A percentile compares a stretch with the other conserved stretches of the same genome.
Conservation (phyloP, 2,329 filamentous ascomycete species). For the Pyrenochaeta sp. region DNA sequence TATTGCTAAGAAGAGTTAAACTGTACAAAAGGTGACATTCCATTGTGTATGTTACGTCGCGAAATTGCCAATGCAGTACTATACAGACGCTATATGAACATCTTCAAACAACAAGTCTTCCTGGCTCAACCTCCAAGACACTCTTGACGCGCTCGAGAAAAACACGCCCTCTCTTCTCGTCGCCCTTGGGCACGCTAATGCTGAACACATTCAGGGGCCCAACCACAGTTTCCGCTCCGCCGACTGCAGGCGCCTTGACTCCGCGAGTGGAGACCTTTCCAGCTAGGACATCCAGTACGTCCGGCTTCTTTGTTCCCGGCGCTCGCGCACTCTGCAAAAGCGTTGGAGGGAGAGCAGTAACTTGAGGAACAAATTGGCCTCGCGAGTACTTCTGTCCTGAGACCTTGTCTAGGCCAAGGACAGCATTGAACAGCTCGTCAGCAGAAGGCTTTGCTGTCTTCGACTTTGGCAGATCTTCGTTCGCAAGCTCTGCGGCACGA, state of each 20-base stretch:
- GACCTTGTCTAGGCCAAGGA: constrained; percentile 74
- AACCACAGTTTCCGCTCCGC: constrained; percentile 44
- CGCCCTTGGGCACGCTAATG: constrained; percentile 77
- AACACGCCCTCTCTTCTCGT: constrained; percentile 80
- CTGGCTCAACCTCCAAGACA: constrained; percentile 64
- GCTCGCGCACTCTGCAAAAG: constrained; percentile 39
- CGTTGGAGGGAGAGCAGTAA: constrained; percentile 59
- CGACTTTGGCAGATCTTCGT: constrained; percentile 80
- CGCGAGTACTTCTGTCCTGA: constrained; percentile 53
- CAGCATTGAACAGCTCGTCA: constrained; percentile 87
- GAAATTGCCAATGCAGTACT: constrained; percentile 16
- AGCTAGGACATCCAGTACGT: constrained; percentile 83
- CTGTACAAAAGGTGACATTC: neutral
- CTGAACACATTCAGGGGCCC: constrained; percentile 79
- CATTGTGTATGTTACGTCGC: neutral
- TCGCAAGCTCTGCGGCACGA: constrained; percentile 85
- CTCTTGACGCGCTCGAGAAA: constrained; percentile 89
- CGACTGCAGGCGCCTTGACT: constrained; percentile 38
- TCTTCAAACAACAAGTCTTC: constrained; percentile 47
- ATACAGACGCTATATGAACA: constrained; percentile 33
- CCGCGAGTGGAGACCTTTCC: constrained; percentile 35
- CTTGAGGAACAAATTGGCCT: constrained; percentile 76
- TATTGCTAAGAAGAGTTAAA: neutral
- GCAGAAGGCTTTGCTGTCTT: constrained; percentile 71
- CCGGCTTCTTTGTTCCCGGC: constrained; percentile 63